Base-by-base conservation (phyloP, 352 stramenopile species). In the Aphanomyces astaci region DNA sequence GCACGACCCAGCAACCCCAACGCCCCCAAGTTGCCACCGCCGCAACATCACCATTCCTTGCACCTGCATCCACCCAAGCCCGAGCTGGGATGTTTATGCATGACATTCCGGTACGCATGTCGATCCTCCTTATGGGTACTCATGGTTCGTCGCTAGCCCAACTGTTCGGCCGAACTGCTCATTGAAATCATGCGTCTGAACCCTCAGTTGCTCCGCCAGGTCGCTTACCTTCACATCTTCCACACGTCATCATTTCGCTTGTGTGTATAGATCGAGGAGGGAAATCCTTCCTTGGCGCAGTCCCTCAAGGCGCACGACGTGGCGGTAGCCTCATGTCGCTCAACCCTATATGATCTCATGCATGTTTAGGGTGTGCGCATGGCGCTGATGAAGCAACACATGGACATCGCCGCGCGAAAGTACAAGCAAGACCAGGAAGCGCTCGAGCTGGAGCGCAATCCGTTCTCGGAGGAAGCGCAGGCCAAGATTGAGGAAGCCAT, bases 171-270 rank as follows among this genome's bases (percentile, higher is more conserved):
- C 5, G 84, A 95, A 66, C 48, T 87, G 25, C 76, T 93, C 54
- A 77, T 95, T 17, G 84, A 91, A 4, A 93, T 93, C 52, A 87
- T 93, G 67, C 80, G 90, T 4, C 86, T 89, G 71, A 95, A 93
- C 63, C 82, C 84, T 0, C 74, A 88, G 4, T 71, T 95, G 32
- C 59, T 95, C 22, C 53, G 54, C 1, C 75, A 91, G 75, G 86
- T 92, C 48, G 45, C 70, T 15, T 52, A 45, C 1, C 13, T 39
- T 65, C 31, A 13, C n/a, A 22, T 4, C 10, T 36, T 43, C 39
- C 7, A 43, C 36, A 43, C 7, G 15, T 24, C 31, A 43, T 31
- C 28, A 36, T 43, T 76, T 4, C n/a, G n/a, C n/a, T n/a, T n/a
- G n/a, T n/a, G n/a, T n/a, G n/a, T n/a, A n/a, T 39, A 93, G 86